Base-by-base conservation (phyloP, 1,284 basidiomycete genomes). In the Malassezia brasiliensis region DNA sequence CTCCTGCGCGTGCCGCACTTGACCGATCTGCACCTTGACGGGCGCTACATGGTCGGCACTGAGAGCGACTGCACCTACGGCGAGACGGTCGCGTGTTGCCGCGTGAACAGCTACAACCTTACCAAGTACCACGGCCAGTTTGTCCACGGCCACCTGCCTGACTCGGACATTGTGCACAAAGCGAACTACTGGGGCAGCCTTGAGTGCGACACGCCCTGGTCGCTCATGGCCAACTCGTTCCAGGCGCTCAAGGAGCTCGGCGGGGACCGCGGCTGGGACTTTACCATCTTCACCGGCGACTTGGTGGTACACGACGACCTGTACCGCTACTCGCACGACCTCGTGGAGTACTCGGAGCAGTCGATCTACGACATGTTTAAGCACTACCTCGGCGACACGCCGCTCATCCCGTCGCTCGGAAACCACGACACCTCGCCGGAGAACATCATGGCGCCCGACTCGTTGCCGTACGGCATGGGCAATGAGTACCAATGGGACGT, bases 21-120 rank as follows among this genome's bases (percentile, higher is more conserved):
- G 10, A 86, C 85, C 0, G 86, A 88, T 66, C 78, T 86, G 56
- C 87, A 88, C 74, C 75, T 88, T 47, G 87, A 88, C 69, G 83
- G 86, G 81, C 84, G 84, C 28, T 88, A 82, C 70, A 79, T 83
- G 12, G 86, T 82, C 38, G 83, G 84, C 14, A 77, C 83, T 5
- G 86, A 88, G 74, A 84, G 82, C 9, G 83, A 85, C 65, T 88
- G 86, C 68, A 83, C 82, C 19, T 79, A 78, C 15, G 81, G 81
- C n/a, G 54, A 36, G n/a, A 56, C 54, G 7, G 50, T 56, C 20
- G 74, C 82, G 4, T 88, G 86, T 75, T 88, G 86, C 68, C 80
- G 86, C 31, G 71, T 75, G 30, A 81, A 82, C 63, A 79, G 77
- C 47, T 77, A 78, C 68, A 85, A 85, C 64, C 60, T 62, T 0